Conservation (phyloP, 805 yeast species). For the Wickerhamiella qilinensis region DNA sequence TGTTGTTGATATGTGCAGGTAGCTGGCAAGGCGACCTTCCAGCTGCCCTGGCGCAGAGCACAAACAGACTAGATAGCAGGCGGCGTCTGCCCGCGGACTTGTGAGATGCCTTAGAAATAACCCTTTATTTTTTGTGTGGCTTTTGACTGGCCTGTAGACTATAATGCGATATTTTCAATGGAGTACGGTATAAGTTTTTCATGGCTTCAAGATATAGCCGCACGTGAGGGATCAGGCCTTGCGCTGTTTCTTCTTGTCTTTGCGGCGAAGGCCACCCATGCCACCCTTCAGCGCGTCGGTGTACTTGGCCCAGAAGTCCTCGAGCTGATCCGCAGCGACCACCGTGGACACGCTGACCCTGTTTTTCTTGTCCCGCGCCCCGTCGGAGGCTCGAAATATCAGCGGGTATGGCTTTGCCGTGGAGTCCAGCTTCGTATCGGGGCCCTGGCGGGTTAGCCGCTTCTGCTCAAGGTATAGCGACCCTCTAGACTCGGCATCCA, state of each 20-base stretch:
- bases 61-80: too few relatives aligned
- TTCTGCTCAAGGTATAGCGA: constrained; percentile 24
- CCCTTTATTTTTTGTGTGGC: too few relatives aligned
- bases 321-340: constrained; percentile 44
- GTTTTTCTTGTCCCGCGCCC: constrained; percentile 31
- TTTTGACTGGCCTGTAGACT: too few relatives aligned
- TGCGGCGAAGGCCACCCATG: constrained; percentile 61
- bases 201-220: not conserved
- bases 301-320: constrained; percentile 64
- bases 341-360: constrained; percentile 57
- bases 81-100: too few relatives aligned
- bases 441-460: constrained; percentile 16
- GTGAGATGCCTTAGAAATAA: too few relatives aligned
- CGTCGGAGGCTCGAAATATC: constrained; percentile 52
- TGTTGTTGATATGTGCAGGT: too few relatives aligned
- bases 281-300: constrained; percentile 53
- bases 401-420: constrained; percentile 33
- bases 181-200: not conserved
- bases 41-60: too few relatives aligned
- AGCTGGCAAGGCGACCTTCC: too few relatives aligned
- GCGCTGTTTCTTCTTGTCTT: constrained; percentile 62
- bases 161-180: not conserved
- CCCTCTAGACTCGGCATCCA: constrained; percentile 17
- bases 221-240: not conserved
- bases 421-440: constrained; percentile 10